These are phyloP conservation scores for Cocos nucifera DNA, from an alignment of 176 grass and related monocot species.

Conservation along the genomic window DNA sequence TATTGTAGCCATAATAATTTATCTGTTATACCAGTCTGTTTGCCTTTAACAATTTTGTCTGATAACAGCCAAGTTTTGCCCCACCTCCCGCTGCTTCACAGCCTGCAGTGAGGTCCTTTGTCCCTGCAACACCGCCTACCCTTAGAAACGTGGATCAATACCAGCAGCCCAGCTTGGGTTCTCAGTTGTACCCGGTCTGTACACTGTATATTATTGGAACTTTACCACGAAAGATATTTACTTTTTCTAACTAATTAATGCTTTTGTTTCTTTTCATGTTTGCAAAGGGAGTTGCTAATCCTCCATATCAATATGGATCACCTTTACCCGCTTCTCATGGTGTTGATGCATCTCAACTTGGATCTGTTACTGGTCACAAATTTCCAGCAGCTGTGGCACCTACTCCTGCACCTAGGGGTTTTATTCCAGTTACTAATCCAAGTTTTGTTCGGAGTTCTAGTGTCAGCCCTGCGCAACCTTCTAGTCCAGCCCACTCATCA, in stretches of 20 bases:
- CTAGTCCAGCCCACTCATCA: conserved; percentile 56
- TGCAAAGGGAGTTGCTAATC: conserved; percentile 24
- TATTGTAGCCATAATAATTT: too few species aligned
- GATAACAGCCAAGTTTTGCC: conserved; percentile 38
- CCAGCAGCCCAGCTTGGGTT: conserved; percentile 75
- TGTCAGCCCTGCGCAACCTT: conserved; percentile 64
- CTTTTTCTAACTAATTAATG: conserved; percentile 5
- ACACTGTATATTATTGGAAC: conserved; percentile 24
- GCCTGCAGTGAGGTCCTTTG: conserved; percentile 54
- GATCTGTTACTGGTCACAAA: conserved; percentile 35
- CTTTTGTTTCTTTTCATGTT: conserved; percentile 14
- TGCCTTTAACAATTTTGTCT: too few species aligned
- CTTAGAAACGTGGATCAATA: conserved; percentile 90
- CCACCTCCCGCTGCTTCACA: conserved; percentile 22
- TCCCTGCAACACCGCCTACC: conserved; percentile 46
- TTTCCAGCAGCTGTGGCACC: conserved; percentile 46
- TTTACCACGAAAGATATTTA: background rate
- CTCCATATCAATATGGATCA: conserved; percentile 38
- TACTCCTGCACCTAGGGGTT: conserved; percentile 32
- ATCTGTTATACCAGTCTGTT: too few species aligned
- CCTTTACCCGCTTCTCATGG: conserved; percentile 23
- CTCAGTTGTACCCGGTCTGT: conserved; percentile 78
- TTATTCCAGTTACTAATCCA: conserved; percentile 59
- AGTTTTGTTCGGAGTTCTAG: conserved; percentile 43
- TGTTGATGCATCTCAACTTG: conserved; percentile 26